These are phyloP conservation scores for Citrus sinensis DNA, from an alignment of 345 rosid species.

Conservation along the genomic window DNA sequence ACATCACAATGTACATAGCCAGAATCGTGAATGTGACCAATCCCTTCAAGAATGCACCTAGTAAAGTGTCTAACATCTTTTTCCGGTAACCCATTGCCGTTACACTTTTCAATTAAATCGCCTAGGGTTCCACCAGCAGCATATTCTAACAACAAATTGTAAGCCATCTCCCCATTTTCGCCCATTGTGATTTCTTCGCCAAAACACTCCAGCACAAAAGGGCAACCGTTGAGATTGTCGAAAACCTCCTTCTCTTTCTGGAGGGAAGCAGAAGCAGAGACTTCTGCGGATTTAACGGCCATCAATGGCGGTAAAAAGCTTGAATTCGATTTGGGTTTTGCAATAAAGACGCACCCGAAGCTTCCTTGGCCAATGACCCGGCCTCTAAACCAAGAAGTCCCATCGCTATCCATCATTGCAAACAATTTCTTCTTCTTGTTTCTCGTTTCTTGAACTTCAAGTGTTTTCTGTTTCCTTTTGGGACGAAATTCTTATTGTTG, in stretches of 20 bases:
- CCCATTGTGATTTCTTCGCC: slow-evolving; percentile 22
- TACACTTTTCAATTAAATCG: slow-evolving; percentile 9
- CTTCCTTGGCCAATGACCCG: slow-evolving; percentile 25
- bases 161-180: slow-evolving; percentile 20
- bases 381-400: slow-evolving; percentile 23
- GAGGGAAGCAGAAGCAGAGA: slow-evolving; percentile 21
- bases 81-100: slow-evolving; percentile 29
- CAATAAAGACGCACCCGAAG: slow-evolving; percentile 26
- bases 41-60: slow-evolving; percentile 32
- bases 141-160: slow-evolving; percentile 38
- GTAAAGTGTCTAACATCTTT: slow-evolving; percentile 27
- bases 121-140: slow-evolving; percentile 40
- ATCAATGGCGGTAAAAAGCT: slow-evolving; percentile 16
- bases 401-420: slow-evolving; percentile 4
- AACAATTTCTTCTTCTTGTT: not conserved
- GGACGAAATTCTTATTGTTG: too few relatives aligned
- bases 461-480: too few relatives aligned
- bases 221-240: slow-evolving; percentile 19
- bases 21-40: slow-evolving; percentile 23
- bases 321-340: slow-evolving; percentile 9
- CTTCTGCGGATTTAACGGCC: slow-evolving; percentile 32
- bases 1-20: slow-evolving; percentile 42
- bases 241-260: slow-evolving; percentile 36
- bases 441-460: too few relatives aligned
- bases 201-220: slow-evolving; percentile 30